Evolutionary conservation across 1,284 basidiomycete species (phyloP).

Genomic region (Ustilago bromivora): DNA sequence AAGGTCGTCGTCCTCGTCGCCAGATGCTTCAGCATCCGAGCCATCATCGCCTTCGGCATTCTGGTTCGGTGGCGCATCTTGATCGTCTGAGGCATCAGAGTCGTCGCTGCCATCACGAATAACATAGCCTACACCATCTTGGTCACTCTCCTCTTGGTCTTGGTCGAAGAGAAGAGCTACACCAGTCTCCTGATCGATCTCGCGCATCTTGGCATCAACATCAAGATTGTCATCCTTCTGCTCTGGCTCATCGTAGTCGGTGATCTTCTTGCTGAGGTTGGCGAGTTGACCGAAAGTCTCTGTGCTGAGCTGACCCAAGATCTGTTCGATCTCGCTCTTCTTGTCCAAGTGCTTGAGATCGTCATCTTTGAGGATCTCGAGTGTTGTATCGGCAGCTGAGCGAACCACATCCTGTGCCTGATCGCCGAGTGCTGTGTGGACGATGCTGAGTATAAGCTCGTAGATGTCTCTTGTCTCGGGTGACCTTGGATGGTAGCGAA

Average conservation of each 20-base stretch:
- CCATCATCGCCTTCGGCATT: slow-evolving; percentile 72
- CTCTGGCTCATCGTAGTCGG: slow-evolving; percentile 84
- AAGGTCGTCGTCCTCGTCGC: slow-evolving; percentile 77
- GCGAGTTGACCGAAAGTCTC: slow-evolving; percentile 89
- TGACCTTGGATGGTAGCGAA: slow-evolving; percentile 91
- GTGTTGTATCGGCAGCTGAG: slow-evolving; percentile 88
- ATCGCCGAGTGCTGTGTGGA: slow-evolving; percentile 80
- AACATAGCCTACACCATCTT: slow-evolving; percentile 93
- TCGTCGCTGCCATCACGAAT: slow-evolving; percentile 73
- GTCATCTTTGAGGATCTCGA: slow-evolving; percentile 92
- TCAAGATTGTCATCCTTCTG: slow-evolving; percentile 70
- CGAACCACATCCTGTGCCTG: slow-evolving; percentile 95
- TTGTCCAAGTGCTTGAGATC: slow-evolving; percentile 95
- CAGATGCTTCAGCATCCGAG: slow-evolving; percentile 74
- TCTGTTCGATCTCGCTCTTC: slow-evolving; percentile 90
- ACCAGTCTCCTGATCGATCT: slow-evolving; percentile 78
- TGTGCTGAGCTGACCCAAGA: slow-evolving; percentile 78
- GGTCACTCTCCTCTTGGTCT: slow-evolving; percentile 81
- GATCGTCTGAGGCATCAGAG: slow-evolving; percentile 76
- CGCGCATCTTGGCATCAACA: slow-evolving; percentile 80
- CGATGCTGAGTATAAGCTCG: slow-evolving; percentile 86
- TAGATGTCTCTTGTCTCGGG: slow-evolving; percentile 94
- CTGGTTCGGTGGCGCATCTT: slow-evolving; percentile 72
- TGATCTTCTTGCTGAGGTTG: slow-evolving; percentile 92
- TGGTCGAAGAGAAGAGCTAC: slow-evolving; percentile 72